Conservation (phyloP, 495 filamentous ascomycete genomes). For the Xylaria scruposa region DNA sequence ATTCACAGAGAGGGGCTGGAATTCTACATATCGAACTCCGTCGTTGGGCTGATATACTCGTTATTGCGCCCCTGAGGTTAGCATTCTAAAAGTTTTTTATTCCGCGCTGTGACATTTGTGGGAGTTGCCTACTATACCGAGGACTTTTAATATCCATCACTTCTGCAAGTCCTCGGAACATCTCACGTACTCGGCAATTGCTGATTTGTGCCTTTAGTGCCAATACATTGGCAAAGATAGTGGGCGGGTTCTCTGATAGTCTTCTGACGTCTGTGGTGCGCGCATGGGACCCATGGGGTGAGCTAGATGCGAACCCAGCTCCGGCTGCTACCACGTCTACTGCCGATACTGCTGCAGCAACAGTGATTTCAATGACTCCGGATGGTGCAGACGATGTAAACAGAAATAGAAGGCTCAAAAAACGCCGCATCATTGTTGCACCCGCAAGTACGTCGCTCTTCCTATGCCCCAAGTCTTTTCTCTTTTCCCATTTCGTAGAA, state of each 20-base stretch:
- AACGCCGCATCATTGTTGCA: conserved; percentile 67
- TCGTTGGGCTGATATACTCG: conserved; percentile 74
- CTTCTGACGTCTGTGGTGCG: conserved; percentile 75
- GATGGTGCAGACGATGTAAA: conserved; percentile 10
- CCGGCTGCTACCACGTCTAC: neutral
- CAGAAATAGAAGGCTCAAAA: conserved; percentile 32
- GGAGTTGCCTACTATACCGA: neutral
- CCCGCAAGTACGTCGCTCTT: conserved; percentile 39
- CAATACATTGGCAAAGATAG: conserved; percentile 82
- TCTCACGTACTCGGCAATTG: neutral
- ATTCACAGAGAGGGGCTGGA: conserved; percentile 55
- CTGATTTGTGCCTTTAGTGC: conserved; percentile 53
- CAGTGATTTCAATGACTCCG: neutral
- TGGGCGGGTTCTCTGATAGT: conserved; percentile 69
- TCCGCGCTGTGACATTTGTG: neutral
- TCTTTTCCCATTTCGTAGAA: too few species aligned
- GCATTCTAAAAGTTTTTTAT: neutral
- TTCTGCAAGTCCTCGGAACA: neutral
- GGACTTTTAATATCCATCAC: neutral
- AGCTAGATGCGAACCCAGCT: conserved; percentile 51
- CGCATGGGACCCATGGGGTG: conserved; percentile 82
- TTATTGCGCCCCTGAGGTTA: conserved; percentile 71
- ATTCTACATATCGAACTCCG: conserved; percentile 89
- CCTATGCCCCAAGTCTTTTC: too few species aligned
- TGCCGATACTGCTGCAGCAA: neutral